Percentiles rank a stretch among this genome's conserved stretches.
Conservation (phyloP, 2,329 filamentous ascomycete genomes). For the Colletotrichum horii region DNA sequence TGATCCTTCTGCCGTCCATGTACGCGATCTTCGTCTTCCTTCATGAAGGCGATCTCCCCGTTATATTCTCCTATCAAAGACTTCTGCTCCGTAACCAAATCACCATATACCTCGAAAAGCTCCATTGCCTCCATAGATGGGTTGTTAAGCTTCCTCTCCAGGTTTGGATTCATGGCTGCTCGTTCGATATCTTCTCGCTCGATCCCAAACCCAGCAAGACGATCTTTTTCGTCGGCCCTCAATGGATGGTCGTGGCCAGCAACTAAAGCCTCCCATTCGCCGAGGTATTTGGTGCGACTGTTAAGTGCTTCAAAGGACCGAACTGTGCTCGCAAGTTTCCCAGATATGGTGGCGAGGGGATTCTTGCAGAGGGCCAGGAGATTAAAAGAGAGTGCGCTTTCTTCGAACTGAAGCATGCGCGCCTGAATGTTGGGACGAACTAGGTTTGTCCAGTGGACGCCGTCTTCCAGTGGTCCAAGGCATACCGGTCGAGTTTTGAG, state of each 20-base stretch:
- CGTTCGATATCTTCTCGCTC: slow-evolving; percentile 27
- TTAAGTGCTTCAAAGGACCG: slow-evolving; percentile 44
- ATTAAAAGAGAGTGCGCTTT: slow-evolving; percentile 74
- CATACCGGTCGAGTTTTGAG: slow-evolving; percentile 73
- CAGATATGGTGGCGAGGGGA: slow-evolving; percentile 58
- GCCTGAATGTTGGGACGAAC: slow-evolving; percentile 68
- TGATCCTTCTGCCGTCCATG: slow-evolving; percentile 69
- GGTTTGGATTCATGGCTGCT: slow-evolving; percentile 15
- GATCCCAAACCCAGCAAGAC: slow-evolving; percentile 36
- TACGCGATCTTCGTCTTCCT: slow-evolving; percentile 57
- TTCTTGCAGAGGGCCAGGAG: slow-evolving; percentile 77
- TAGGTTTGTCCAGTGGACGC: slow-evolving; percentile 67
- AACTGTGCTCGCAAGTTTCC: slow-evolving; percentile 48
- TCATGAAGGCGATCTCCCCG: slow-evolving; percentile 49
- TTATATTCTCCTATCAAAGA: slow-evolving; percentile 49
- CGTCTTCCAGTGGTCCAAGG: slow-evolving; percentile 52
- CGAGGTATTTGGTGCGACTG: slow-evolving; percentile 36
- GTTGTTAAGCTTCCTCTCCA: slow-evolving; percentile 2
- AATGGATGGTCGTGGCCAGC: slow-evolving; percentile 21
- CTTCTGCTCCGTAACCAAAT: slow-evolving; percentile 46
- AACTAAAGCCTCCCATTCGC: not conserved
- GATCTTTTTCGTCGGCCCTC: slow-evolving; percentile 24
- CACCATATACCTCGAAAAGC: slow-evolving; percentile 40
- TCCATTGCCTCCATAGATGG: slow-evolving; percentile 19
- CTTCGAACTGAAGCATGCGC: slow-evolving; percentile 71